Evolutionary conservation across 2,329 filamentous ascomycete genomes (phyloP), one percentile per base, ranked within the genome.

Genomic region (Ascochyta clinopodiicola): DNA sequence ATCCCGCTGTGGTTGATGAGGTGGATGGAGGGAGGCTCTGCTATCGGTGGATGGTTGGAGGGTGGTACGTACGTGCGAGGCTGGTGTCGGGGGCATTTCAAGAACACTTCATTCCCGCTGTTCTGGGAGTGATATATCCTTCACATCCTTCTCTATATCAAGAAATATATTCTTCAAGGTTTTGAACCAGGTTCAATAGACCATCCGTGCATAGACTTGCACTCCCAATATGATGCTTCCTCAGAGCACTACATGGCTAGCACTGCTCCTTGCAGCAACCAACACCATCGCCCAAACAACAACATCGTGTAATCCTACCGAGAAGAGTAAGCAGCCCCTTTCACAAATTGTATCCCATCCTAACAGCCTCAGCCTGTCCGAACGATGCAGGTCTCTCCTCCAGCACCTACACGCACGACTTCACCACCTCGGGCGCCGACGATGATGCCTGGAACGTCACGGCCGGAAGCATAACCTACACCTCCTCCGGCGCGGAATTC

Each of bases 401-500:
- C 13, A 71, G 64, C 32, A 60, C 73, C 44, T 68, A 69, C 35
- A 73, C 73, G 46, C 77, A 79, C 59, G 79, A 79, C 68, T 77
- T 72, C 35, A 66, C 69, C 35, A 64, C 69, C 19, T 55, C 54
- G 12, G 58, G 55, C 1, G 66, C 64, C 38, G 73, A 73, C 49
- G 45, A 58, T 44, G 67, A 52, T 8, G 55, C 62, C 49, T 68
- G 60, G 70, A 72, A 62, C 31, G 59, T 63, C 25, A 71, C 67
- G 6, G 64, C 68, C 10, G 69, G 65, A 3, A 72, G 72, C 54
- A 78, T 82, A 37, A 79, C 75, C 44, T 76, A 76, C 48, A 64
- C 55, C 10, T 45, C 67, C 6, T 68, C 76, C 7, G 81, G 81
- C 15, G 79, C 78, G 25, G 71, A 77, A 19, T 82, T 83, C 68